Percentiles rank a stretch among this genome's conserved stretches.
Conservation (phyloP, 1,284 basidiomycete species). For the Tylopilus orsonianus region DNA sequence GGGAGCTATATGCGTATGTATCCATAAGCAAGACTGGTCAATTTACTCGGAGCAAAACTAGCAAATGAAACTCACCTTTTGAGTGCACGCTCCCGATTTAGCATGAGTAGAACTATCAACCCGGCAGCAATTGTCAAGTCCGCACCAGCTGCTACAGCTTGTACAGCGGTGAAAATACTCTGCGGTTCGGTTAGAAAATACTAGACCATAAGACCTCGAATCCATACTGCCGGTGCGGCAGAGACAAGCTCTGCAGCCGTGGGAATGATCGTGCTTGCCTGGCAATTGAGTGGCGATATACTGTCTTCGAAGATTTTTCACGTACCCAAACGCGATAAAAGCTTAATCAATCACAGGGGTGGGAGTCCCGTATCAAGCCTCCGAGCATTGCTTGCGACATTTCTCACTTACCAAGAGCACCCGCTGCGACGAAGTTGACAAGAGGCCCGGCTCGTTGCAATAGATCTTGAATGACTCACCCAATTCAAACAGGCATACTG, state of each 20-base stretch:
- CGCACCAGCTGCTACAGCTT: not conserved
- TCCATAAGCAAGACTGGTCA: not conserved
- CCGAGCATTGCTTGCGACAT: not conserved
- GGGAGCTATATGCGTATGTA: not conserved
- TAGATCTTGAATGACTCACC: not conserved
- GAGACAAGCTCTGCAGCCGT: constrained; percentile 1
- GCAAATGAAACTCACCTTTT: not conserved
- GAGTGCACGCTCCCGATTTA: not conserved
- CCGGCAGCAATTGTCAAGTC: constrained; percentile 4
- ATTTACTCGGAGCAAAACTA: not conserved
- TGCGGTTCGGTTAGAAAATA: not conserved
- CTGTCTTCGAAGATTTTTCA: not conserved
- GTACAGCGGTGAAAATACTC: constrained; percentile 1
- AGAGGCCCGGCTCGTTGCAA: not conserved
- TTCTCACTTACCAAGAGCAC: constrained; percentile 3
- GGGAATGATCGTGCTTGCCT: constrained; percentile 1
- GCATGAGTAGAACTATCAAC: not conserved
- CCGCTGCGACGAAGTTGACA: not conserved
- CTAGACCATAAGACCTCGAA: no score
- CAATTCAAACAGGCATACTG: constrained; percentile 7
- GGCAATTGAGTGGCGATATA: not conserved
- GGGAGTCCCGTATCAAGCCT: not conserved
- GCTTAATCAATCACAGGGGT: not conserved
- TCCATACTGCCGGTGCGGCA: not conserved
- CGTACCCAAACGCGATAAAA: constrained; percentile 6